Percentiles rank a stretch among this genome's conserved stretches.
phyloP scores from a whole-genome alignment of 257 asterid species.

The Gentiana straminea region DNA sequence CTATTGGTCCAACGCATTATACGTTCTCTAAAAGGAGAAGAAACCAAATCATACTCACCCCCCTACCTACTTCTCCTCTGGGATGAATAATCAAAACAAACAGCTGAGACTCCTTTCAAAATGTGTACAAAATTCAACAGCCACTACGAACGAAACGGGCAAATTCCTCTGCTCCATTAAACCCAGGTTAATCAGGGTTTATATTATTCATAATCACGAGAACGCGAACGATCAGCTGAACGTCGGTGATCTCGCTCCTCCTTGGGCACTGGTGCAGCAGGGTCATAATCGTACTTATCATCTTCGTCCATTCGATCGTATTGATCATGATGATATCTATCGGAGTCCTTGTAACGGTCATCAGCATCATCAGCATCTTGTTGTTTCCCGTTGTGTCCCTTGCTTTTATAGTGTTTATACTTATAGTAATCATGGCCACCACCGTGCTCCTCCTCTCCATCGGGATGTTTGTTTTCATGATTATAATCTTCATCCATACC shows the following conservation, averaged over 20 bases:
- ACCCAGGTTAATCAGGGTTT: too few relatives aligned
- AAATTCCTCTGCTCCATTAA: too few relatives aligned
- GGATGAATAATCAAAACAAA: too few relatives aligned
- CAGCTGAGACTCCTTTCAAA: too few relatives aligned
- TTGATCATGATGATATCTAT: slow-evolving; percentile 37
- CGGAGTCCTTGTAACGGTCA: slow-evolving; percentile 50
- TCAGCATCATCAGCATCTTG: slow-evolving; percentile 6
- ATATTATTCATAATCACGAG: slow-evolving; percentile 29
- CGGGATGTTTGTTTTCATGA: slow-evolving; percentile 33
- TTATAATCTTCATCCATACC: slow-evolving; percentile 47
- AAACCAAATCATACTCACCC: too few relatives aligned
- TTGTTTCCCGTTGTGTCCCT: slow-evolving; percentile 24
- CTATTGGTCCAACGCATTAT: too few relatives aligned
- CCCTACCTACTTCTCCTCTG: too few relatives aligned
- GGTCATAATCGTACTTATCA: slow-evolving; percentile 43
- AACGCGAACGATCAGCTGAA: slow-evolving; percentile 40
- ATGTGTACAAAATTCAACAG: too few relatives aligned
- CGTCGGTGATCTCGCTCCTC: slow-evolving; percentile 10
- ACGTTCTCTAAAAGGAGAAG: too few relatives aligned
- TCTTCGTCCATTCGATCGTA: slow-evolving; percentile 77
- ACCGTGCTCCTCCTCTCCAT: slow-evolving; percentile 38
- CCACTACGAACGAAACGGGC: too few relatives aligned
- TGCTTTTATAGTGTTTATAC: slow-evolving; percentile 38
- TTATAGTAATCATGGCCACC: slow-evolving; percentile 30
- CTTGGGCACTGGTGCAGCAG: slow-evolving; percentile 36